Evolutionary conservation across 768 basidiomycete species (phyloP).

Genomic region (Psilocybe sp.): DNA sequence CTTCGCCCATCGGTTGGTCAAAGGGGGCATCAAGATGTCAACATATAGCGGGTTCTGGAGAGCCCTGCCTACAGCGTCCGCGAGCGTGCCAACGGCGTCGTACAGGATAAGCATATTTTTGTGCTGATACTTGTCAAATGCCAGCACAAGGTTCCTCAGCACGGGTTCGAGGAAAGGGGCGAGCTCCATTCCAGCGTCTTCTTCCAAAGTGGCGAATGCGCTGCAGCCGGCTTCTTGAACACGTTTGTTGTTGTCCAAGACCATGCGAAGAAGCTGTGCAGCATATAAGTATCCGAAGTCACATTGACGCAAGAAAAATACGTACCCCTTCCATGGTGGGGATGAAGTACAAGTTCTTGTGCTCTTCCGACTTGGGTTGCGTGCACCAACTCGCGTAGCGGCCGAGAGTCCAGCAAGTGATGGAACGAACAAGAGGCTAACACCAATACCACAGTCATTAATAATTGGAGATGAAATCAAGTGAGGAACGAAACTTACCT

Average conservation of each 20-base stretch:
- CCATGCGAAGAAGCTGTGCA: conserved; percentile 91
- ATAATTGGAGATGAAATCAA: conserved; percentile 3
- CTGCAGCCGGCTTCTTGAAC: conserved; percentile 99
- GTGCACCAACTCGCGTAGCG: conserved; percentile 98
- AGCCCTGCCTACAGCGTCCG: conserved; percentile 91
- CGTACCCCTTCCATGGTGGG: conserved; percentile 96
- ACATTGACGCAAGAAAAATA: conserved; percentile 4
- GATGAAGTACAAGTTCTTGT: conserved; percentile 88
- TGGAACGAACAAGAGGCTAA: conserved; percentile 94
- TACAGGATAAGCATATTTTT: conserved; percentile 99
- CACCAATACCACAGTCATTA: conserved; percentile 11
- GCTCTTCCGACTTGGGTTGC: conserved; percentile 79
- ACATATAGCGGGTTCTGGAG: conserved; percentile 85
- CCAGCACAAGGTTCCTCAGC: conserved; percentile 89
- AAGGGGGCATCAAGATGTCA: conserved; percentile 94
- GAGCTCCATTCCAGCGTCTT: conserved; percentile 89
- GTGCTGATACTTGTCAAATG: conserved; percentile 98
- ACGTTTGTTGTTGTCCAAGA: conserved; percentile 96
- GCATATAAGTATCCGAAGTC: neutral
- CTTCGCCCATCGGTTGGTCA: conserved; percentile 87
- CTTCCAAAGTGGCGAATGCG: conserved; percentile 97
- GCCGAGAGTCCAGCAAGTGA: conserved; percentile 99
- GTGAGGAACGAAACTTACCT: conserved; percentile 49
- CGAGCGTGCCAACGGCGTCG: conserved; percentile 97
- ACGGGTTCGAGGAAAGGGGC: conserved; percentile 95